phyloP scores from a whole-genome alignment of 306 rosid genomes.

The Prunus fruticosa region DNA sequence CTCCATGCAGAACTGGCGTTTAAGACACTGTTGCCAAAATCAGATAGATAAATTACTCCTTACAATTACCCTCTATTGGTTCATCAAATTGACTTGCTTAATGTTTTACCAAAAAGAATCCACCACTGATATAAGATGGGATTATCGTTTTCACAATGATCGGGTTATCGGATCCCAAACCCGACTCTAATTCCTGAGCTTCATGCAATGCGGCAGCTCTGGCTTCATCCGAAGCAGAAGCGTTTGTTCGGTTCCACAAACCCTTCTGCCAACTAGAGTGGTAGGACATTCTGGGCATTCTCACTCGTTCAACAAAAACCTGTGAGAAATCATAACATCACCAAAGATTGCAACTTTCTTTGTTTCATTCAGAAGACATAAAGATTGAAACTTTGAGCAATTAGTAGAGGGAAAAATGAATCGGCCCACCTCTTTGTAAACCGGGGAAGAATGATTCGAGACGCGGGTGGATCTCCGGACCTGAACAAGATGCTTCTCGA shows the following conservation, averaged over 20 bases:
- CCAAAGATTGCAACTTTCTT: not conserved
- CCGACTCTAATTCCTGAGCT: constrained; percentile 34
- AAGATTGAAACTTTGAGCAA: not conserved
- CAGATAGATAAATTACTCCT: too few species aligned
- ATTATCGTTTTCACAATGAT: constrained; percentile 48
- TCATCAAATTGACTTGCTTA: too few species aligned
- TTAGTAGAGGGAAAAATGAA: not conserved
- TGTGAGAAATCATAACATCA: constrained; percentile 10
- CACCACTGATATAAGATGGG: constrained; percentile 53
- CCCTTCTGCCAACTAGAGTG: constrained; percentile 23
- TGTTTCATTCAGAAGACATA: not conserved
- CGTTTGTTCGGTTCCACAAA: constrained; percentile 28
- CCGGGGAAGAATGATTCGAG: constrained; percentile 29
- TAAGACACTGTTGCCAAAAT: constrained; percentile 38
- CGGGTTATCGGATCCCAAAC: constrained; percentile 36
- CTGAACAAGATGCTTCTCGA: not conserved
- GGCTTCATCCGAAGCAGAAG: constrained; percentile 43
- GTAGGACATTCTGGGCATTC: constrained; percentile 31
- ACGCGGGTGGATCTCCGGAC: constrained; percentile 43
- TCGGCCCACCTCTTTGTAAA: constrained; percentile 42
- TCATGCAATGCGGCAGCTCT: constrained; percentile 36
- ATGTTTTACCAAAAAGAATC: constrained; percentile 51
- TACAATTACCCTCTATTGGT: too few species aligned
- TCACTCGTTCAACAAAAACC: constrained; percentile 36
- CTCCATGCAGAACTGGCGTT: constrained; percentile 37